phyloP scores from a whole-genome alignment of 192 early-diverging fungal species.

The Mortierella hygrophila region DNA sequence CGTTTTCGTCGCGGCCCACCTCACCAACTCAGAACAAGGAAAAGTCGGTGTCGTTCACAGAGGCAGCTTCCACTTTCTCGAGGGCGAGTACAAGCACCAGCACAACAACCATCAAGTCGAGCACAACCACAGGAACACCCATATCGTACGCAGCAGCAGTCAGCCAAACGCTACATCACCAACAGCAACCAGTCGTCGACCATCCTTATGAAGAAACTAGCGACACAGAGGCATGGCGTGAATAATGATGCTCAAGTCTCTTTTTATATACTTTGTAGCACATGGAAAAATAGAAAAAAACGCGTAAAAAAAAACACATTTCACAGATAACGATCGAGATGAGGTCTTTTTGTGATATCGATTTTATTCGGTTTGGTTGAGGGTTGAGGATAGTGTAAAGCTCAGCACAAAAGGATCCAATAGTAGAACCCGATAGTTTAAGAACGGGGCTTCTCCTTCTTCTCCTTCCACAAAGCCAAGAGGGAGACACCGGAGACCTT shows the following conservation, averaged over 20 bases:
- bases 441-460: constrained; percentile 99
- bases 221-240: constrained; percentile 49
- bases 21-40: constrained; percentile 4
- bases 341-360: constrained; percentile 22
- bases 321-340: neutral
- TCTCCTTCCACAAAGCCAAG: constrained; percentile 99
- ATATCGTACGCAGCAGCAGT: constrained; percentile 34
- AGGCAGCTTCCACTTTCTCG: neutral
- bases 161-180: constrained; percentile 9
- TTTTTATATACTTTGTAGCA: neutral
- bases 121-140: neutral
- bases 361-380: constrained; percentile 38
- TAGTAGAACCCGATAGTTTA: constrained; percentile 59
- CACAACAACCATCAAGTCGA: neutral
- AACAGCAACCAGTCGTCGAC: neutral
- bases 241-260: neutral
- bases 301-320: neutral
- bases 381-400: constrained; percentile 10
- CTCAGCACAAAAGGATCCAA: constrained; percentile 23
- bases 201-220: constrained; percentile 42
- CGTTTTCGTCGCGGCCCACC: constrained; percentile 11
- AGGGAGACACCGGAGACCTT: constrained; percentile 99
- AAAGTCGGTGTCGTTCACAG: neutral
- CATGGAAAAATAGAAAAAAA: constrained; percentile 5
- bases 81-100: neutral